Base-by-base conservation (phyloP, 345 rosid species). In the Gossypium mustelinum region DNA sequence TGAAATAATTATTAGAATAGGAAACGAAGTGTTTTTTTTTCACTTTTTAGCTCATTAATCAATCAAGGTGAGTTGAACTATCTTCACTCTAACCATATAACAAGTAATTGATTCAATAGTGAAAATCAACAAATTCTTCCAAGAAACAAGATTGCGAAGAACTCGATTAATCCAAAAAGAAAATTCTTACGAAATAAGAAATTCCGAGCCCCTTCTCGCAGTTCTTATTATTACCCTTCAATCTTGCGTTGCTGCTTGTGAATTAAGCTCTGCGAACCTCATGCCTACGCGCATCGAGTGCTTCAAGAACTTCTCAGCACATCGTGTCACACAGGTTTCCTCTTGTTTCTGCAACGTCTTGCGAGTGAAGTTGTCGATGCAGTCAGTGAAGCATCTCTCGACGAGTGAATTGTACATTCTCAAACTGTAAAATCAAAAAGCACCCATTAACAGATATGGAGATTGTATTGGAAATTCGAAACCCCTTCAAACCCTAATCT, bases 251-350 rank as follows among this genome's bases (percentile, higher is more conserved):
- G 90, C 84, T 47, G 88, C 89, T 62, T 88, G 89, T 51, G 80
- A 82, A 81, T 88, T 90, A 78, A 95, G 97, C 81, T 95, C 98
- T 0, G 94, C 97, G 70, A 95, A 95, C 73, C 98, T 81, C 94
- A 90, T 83, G 64, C 99, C 98, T 2, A 93, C 98, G 12, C 99
- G 90, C 93, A 91, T 93, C 0, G 97, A 89, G 56, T 95, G 97
- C 88, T 93, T 95, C 63, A 95, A 81, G 78, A 89, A 95, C 90
- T 95, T 95, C 88, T 95, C 98, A 6, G 97, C 97, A 43, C 98
- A 94, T 1, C 92, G 73, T 80, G 75, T 85, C 50, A 92, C 88
- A 22, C 98, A 94, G 43, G 87, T 83, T 82, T 91, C 97, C 82
- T 92, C 98, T 82, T 95, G 98, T 86, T 92, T 94, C 79, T 91